Evolutionary conservation across 192 early-diverging fungal species (phyloP).

Genomic region (Coemansia sp.): DNA sequence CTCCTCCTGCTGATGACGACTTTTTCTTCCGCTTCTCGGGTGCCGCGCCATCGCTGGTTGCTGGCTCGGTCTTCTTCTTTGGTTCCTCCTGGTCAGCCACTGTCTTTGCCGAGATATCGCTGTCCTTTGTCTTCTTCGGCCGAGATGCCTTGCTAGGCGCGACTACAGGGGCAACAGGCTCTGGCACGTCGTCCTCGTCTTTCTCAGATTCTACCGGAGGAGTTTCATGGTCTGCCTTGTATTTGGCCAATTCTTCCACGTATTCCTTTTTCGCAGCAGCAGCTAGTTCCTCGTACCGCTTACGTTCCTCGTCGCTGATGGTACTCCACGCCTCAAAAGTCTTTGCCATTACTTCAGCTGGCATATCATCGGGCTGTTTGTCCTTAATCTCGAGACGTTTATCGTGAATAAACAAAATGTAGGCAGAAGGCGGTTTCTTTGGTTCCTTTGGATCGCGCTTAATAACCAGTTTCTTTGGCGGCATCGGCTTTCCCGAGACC

Average conservation of each 20-base stretch:
- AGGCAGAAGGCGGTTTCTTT: background rate
- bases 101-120: background rate
- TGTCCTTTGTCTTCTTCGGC: background rate
- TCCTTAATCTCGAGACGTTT: background rate
- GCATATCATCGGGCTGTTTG: background rate
- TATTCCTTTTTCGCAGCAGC: background rate
- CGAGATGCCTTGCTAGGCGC: background rate
- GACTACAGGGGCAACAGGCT: background rate
- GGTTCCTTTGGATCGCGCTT: conserved; percentile 8
- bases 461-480: background rate
- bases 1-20: background rate
- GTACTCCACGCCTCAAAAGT: background rate
- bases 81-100: background rate
- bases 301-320: conserved; percentile 2
- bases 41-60: background rate
- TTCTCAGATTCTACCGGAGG: background rate
- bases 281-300: background rate
- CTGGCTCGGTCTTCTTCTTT: background rate
- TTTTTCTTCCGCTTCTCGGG: conserved; percentile 9
- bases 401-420: background rate
- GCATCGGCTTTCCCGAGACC: background rate
- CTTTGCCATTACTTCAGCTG: background rate
- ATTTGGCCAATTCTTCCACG: background rate
- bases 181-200: background rate
- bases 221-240: conserved; percentile 2